phyloP scores from a whole-genome alignment of 768 basidiomycete genomes.

The Trametes sanguinea region DNA sequence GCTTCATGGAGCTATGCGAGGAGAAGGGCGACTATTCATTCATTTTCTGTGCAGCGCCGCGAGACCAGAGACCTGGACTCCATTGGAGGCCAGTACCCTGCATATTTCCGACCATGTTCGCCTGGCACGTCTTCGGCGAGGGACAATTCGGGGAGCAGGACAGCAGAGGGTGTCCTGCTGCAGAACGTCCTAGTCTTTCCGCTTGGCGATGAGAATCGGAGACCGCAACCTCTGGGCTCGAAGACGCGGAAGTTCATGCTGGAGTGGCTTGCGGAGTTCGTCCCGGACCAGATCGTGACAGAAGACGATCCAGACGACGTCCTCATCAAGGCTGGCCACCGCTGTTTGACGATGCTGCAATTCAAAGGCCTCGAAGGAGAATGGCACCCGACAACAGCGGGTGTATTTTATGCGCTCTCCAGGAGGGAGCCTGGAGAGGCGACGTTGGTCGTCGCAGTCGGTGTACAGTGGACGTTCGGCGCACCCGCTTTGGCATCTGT shows the following conservation, averaged over 20 bases:
- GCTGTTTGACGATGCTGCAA: not conserved
- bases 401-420: constrained; percentile 5
- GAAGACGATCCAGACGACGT: not conserved
- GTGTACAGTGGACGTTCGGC: constrained; percentile 8
- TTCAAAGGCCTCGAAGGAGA: not conserved
- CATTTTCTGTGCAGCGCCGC: constrained; percentile 19
- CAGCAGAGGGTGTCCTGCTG: constrained; percentile 3
- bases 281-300: not conserved
- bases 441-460: not conserved
- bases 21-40: constrained; percentile 29
- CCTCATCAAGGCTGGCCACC: not conserved
- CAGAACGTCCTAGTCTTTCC: constrained; percentile 1
- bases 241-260: not conserved
- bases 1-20: constrained; percentile 23
- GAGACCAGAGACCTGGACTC: constrained; percentile 13
- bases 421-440: not conserved
- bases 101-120: not conserved
- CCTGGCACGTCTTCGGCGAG: constrained; percentile 8
- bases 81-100: constrained; percentile 18
- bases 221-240: not conserved
- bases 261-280: not conserved
- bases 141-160: not conserved
- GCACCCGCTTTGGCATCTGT: not conserved
- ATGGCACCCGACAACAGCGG: not conserved
- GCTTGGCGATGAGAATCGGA: not conserved